phyloP scores from a whole-genome alignment of 2,329 filamentous ascomycete species.

The Ophiostoma sp. region DNA sequence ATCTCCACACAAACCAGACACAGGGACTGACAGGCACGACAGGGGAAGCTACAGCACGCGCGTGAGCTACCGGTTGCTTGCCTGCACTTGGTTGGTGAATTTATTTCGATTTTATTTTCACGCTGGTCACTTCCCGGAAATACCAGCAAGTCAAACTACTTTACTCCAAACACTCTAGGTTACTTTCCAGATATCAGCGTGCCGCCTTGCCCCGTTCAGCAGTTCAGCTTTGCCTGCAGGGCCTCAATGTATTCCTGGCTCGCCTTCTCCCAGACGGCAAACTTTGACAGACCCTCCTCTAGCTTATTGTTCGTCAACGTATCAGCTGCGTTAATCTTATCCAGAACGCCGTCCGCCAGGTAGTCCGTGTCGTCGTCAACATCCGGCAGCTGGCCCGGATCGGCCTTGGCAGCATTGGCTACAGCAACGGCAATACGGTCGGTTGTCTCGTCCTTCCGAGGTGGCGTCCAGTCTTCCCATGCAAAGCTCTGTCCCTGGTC shows the following conservation, averaged over 20 bases:
- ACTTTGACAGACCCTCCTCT: constrained; percentile 8
- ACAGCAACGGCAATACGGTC: constrained; percentile 12
- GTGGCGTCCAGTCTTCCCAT: constrained; percentile 4
- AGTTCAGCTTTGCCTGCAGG: constrained; percentile 7
- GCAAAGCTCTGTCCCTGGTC: neutral
- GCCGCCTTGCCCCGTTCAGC: neutral
- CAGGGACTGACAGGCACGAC: neutral
- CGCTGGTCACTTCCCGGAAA: neutral
- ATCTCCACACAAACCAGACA: neutral
- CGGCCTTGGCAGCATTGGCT: neutral
- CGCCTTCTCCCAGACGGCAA: constrained; percentile 11
- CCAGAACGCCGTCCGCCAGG: constrained; percentile 9
- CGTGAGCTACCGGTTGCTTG: neutral
- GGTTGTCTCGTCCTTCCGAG: neutral
- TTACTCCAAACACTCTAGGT: neutral
- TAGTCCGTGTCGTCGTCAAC: constrained; percentile 3
- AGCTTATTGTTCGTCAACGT: constrained; percentile 17
- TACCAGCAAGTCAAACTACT: neutral
- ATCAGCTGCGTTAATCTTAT: constrained; percentile 7
- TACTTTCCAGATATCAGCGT: neutral
- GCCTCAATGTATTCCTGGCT: constrained; percentile 13
- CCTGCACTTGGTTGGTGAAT: neutral
- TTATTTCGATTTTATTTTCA: too few relatives aligned
- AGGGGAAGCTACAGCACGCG: neutral
- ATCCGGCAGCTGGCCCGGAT: neutral